Percentiles rank a stretch among this genome's conserved stretches.
phyloP scores from a whole-genome alignment of 2,329 filamentous ascomycete genomes.

The Venturia nashicola region DNA sequence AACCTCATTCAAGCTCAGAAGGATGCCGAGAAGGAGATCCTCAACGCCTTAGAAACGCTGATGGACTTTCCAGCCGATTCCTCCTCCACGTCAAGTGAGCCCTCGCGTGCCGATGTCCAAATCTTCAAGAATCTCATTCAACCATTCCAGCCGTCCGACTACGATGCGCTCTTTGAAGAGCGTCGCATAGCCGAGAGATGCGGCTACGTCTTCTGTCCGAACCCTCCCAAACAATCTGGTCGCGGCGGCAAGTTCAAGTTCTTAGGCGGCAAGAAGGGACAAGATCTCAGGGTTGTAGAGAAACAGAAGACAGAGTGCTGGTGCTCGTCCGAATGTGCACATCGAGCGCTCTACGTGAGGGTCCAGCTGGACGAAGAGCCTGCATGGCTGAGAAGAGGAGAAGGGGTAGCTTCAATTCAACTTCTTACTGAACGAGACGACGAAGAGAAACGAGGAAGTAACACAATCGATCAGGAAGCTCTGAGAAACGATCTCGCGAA shows the following conservation, averaged over 20 bases:
- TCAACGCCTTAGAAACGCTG: slow-evolving; percentile 59
- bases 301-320: slow-evolving; percentile 68
- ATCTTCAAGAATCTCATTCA: slow-evolving; percentile 55
- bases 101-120: slow-evolving; percentile 45
- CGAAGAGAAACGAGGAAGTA: slow-evolving; percentile 9
- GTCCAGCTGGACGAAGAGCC: slow-evolving; percentile 79
- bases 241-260: slow-evolving; percentile 49
- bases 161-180: slow-evolving; percentile 79
- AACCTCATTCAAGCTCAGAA: slow-evolving; percentile 72
- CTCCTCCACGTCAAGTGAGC: slow-evolving; percentile 24
- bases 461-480: slow-evolving; percentile 19
- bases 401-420: slow-evolving; percentile 17
- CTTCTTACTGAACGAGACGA: slow-evolving; percentile 12
- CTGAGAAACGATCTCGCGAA: slow-evolving; percentile 23
- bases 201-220: slow-evolving; percentile 70
- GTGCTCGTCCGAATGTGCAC: slow-evolving; percentile 72
- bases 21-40: slow-evolving; percentile 60
- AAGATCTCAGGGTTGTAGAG: slow-evolving; percentile 52
- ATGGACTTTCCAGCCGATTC: slow-evolving; percentile 45
- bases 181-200: slow-evolving; percentile 74
- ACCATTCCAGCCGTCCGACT: slow-evolving; percentile 76
- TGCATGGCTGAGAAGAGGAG: slow-evolving; percentile 58
- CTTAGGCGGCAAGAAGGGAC: slow-evolving; percentile 42
- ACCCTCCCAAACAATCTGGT: slow-evolving; percentile 46
- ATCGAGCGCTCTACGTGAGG: slow-evolving; percentile 70